phyloP scores from a whole-genome alignment of 1,284 basidiomycete genomes.

The Trichosporon sp. region DNA sequence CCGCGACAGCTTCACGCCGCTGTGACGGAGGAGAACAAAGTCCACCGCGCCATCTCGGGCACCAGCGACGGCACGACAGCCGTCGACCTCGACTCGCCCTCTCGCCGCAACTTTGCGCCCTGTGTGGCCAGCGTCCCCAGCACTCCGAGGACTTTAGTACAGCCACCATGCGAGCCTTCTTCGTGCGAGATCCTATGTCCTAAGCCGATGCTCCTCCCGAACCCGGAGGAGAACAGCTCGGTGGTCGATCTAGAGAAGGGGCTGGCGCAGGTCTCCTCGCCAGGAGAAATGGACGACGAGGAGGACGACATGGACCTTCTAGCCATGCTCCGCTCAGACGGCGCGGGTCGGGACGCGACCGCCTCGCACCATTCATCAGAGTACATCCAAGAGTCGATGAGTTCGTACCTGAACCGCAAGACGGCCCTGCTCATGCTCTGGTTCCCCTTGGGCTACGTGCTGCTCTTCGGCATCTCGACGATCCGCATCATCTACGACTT shows the following conservation, averaged over 20 bases:
- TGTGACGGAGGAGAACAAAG: neutral
- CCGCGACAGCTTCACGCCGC: too few species aligned
- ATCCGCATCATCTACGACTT: slow-evolving; percentile 49
- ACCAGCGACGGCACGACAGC: neutral
- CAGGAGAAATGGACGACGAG: slow-evolving; percentile 17
- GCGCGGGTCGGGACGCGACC: slow-evolving; percentile 19
- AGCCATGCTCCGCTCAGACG: slow-evolving; percentile 30
- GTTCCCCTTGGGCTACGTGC: slow-evolving; percentile 47
- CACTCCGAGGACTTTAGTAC: neutral
- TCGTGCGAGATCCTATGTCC: neutral
- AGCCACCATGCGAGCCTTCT: neutral
- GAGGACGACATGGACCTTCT: slow-evolving; percentile 39
- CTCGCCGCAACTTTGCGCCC: neutral
- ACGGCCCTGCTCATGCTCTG: slow-evolving; percentile 47
- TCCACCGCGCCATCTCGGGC: neutral
- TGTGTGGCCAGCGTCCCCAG: neutral
- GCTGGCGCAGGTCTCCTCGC: slow-evolving; percentile 15
- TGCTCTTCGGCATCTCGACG: slow-evolving; percentile 47
- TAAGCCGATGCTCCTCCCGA: neutral
- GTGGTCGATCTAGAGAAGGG: slow-evolving; percentile 14
- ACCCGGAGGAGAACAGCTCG: neutral
- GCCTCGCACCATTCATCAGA: slow-evolving; percentile 24
- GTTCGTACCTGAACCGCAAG: slow-evolving; percentile 48
- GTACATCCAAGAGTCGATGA: slow-evolving; percentile 45
- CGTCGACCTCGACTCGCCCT: neutral